Conservation (phyloP, 2,329 filamentous ascomycete species). For the Onygenales sp. region DNA sequence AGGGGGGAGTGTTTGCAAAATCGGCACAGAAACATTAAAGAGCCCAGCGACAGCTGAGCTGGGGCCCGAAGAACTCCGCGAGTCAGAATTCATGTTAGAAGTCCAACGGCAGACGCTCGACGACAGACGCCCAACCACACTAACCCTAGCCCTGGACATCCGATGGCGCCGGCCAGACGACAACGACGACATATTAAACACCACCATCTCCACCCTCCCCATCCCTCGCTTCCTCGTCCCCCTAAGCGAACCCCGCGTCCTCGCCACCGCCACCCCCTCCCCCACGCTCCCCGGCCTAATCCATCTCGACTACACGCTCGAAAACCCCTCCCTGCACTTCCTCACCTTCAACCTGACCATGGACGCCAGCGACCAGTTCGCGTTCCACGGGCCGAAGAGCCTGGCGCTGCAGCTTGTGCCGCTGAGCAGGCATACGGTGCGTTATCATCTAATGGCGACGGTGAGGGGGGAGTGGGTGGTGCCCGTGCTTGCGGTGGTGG, state of each 20-base stretch:
- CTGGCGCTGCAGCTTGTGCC: conserved; percentile 73
- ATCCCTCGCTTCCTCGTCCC: conserved; percentile 75
- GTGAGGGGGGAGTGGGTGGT: conserved; percentile 55
- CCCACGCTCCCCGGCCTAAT: conserved; percentile 24
- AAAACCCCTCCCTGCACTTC: conserved; percentile 92
- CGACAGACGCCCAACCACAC: conserved; percentile 63
- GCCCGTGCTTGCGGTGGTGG: conserved; percentile 67
- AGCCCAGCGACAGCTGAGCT: conserved; percentile 35
- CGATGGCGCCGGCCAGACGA: conserved; percentile 58
- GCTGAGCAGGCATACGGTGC: conserved; percentile 62
- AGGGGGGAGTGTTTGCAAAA: conserved; percentile 52
- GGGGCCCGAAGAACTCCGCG: conserved; percentile 57
- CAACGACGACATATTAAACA: conserved; percentile 10
- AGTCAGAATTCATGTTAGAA: conserved; percentile 63
- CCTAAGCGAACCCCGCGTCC: conserved; percentile 75
- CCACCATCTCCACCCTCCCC: conserved; percentile 53
- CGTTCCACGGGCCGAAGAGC: conserved; percentile 81
- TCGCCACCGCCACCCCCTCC: conserved; percentile 42
- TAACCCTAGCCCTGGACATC: conserved; percentile 68
- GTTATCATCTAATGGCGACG: conserved; percentile 65
- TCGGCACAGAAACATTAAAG: conserved; percentile 25
- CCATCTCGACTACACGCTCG: conserved; percentile 60
- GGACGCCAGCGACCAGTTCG: conserved; percentile 88
- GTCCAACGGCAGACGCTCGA: conserved; percentile 71
- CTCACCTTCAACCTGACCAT: conserved; percentile 85